Base-by-base conservation (phyloP, 176 grass and related monocot species). In the Aegilops bicornis region DNA sequence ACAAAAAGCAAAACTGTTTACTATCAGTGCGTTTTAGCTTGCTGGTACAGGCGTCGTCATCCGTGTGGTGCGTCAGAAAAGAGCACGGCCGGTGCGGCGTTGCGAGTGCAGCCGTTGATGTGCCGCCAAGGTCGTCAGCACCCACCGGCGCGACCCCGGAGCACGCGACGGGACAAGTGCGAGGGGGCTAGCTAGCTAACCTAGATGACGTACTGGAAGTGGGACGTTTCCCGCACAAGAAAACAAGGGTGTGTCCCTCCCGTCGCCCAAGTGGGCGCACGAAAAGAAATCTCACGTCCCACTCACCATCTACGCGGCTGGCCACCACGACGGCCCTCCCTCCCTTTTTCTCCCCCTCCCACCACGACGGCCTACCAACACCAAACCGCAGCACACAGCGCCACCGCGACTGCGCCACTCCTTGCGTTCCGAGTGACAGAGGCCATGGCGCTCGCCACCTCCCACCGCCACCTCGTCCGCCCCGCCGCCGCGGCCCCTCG, bases 381-480 rank as follows among this genome's bases (percentile, higher is more conserved):
- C 64, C 54, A 58, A 24, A 47, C 39, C 72, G 42, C 24, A 54
- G 14, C 72, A 73, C 70, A 40, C 76, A 13, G 45, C 77, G 22
- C 50, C 48, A 47, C 17, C 70, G 70, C 70, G 39, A 73, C 70
- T 8, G 70, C 70, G 70, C 42, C 71, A 47, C 42, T 40, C 40
- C 70, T 17, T 76, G 43, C 24, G 40, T 27, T 14, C 37, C 39
- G 0, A 73, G 2, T 73, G n/a, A 58, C 54, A 58, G 54, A 73
- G 3, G 47, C 77, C 88, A 90, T 90, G 88, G 79, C 88, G 67
- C 71, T 77, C 83, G 83, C 70, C 88, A 59, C 72, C 83, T 69
- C 69, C 10, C 42, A 43, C 50, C 74, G 50, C 63, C 75, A 17
- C 61, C 47, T 23, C 84, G 5, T 45, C 31, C 32, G 2, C 39